Evolutionary conservation across 352 stramenopile genomes (phyloP), one percentile per base, ranked within the genome.

Genomic region (Phytophthora rubi): DNA sequence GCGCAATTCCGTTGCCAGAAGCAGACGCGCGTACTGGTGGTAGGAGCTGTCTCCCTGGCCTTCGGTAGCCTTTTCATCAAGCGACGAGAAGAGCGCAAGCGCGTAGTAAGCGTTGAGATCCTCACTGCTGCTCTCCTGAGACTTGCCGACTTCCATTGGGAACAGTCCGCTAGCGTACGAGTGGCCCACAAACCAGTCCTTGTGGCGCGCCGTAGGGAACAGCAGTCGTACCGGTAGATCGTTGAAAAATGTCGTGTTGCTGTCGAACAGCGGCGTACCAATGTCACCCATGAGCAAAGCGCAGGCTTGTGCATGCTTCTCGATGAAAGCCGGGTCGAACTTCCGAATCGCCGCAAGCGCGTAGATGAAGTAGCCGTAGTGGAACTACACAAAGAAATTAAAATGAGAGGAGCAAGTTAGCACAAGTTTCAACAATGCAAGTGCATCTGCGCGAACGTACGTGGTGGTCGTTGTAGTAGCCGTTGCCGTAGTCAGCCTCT

Each of bases 121-220:
- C 79, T 99, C 97, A 68, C 92, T 98, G 53, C 89, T 98, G 73
- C 92, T 98, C 73, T 99, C 97, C 77, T 99, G 96, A 32, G 88
- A 94, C 79, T 99, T 99, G 48, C 97, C 97, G 63, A 97, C 91
- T 42, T 90, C 75, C 83, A 98, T 97, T 30, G 86, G 85, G 77
- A 99, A 99, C 13, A 99, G 47, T 5, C 97, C 97, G 45, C 91
- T 98, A 10, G 97, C 96, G 82, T 98, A 99, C 56, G 94, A 98
- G 70, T 99, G 96, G 35, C 94, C 96, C 52, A 98, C 87, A 79
- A 97, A 99, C 90, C 95, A 99, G 60, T 98, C 96, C 78, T 98
- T 98, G 73, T 99, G 94, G 13, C 97, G 81, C 28, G 94, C 88
- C 5, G 92, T 78, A 6, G 96, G 94, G 59, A 91, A 99, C 81